Percentiles rank a stretch among this genome's conserved stretches.
Conservation (phyloP, 306 rosid genomes). For the Ochetophila trinervis region DNA sequence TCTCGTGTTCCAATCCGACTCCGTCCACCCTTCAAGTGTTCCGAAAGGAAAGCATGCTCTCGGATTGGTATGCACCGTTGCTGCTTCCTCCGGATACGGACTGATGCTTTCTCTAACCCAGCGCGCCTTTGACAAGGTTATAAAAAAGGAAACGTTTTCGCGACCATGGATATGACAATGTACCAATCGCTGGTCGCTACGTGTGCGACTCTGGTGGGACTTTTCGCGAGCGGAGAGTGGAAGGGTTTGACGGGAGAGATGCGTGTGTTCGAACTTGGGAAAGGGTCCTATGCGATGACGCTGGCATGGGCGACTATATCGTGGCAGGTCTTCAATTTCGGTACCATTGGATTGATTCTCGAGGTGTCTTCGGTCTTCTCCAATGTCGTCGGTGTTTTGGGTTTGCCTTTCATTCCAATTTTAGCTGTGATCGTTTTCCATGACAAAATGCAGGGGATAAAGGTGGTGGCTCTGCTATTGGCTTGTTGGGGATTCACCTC, state of each 20-base stretch:
- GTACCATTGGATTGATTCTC: constrained; percentile 29
- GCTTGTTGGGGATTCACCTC: constrained; percentile 51
- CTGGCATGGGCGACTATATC: constrained; percentile 25
- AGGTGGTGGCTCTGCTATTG: constrained; percentile 39
- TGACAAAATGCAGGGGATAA: constrained; percentile 39
- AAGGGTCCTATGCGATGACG: constrained; percentile 35
- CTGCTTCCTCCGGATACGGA: constrained; percentile 37
- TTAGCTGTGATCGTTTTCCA: constrained; percentile 38
- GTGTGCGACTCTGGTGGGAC: constrained; percentile 24
- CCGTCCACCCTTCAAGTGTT: constrained; percentile 1
- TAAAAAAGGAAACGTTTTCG: constrained; percentile 38
- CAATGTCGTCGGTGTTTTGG: constrained; percentile 33
- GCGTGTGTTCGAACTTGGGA: constrained; percentile 36
- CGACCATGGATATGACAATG: constrained; percentile 31
- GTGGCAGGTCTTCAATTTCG: background rate
- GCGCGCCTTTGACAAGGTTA: constrained; percentile 31
- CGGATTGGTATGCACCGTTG: constrained; percentile 45
- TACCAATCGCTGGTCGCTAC: constrained; percentile 25
- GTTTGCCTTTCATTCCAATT: constrained; percentile 42
- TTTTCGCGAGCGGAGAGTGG: constrained; percentile 52
- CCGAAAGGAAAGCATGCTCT: constrained; percentile 28
- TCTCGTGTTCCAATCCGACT: constrained; percentile 30
- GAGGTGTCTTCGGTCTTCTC: constrained; percentile 48
- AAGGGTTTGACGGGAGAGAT: constrained; percentile 30
- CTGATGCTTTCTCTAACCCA: constrained; percentile 35